Conservation (phyloP, 1,284 basidiomycete genomes). For the Leccinum pachyderme region DNA sequence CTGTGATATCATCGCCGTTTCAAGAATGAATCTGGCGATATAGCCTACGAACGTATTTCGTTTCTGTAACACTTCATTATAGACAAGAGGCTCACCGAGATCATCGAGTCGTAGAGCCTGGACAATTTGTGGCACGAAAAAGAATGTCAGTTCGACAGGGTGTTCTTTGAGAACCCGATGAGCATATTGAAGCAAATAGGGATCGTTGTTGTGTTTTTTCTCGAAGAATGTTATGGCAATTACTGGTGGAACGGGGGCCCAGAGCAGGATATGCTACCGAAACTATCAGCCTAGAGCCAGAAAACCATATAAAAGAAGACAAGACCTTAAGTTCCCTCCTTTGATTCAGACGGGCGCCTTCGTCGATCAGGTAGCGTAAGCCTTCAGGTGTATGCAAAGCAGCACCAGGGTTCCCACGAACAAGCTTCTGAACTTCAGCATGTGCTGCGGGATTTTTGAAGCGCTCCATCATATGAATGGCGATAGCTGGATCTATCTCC, state of each 20-base stretch:
- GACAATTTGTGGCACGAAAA: conserved; percentile 98
- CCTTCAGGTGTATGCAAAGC: conserved; percentile 81
- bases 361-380: conserved; percentile 77
- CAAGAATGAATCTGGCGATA: conserved; percentile 94
- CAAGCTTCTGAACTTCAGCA: conserved; percentile 72
- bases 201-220: conserved; percentile 79
- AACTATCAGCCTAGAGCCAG: conserved; percentile 16
- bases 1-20: conserved; percentile 97
- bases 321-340: conserved; percentile 72
- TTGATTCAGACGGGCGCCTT: conserved; percentile 55
- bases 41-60: conserved; percentile 61
- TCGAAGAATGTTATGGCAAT: conserved; percentile 87
- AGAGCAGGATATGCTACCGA: conserved; percentile 77
- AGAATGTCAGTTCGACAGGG: conserved; percentile 94
- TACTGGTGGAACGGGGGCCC: conserved; percentile 88
- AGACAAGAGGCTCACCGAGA: conserved; percentile 56
- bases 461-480: conserved; percentile 82
- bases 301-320: neutral
- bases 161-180: conserved; percentile 95
- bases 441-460: conserved; percentile 70
- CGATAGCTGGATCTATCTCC: conserved; percentile 81
- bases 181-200: conserved; percentile 92
- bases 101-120: conserved; percentile 91
- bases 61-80: neutral
- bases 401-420: conserved; percentile 71